Base-by-base conservation (phyloP, 768 basidiomycete genomes). In the Phlegmacium glaucopus region DNA sequence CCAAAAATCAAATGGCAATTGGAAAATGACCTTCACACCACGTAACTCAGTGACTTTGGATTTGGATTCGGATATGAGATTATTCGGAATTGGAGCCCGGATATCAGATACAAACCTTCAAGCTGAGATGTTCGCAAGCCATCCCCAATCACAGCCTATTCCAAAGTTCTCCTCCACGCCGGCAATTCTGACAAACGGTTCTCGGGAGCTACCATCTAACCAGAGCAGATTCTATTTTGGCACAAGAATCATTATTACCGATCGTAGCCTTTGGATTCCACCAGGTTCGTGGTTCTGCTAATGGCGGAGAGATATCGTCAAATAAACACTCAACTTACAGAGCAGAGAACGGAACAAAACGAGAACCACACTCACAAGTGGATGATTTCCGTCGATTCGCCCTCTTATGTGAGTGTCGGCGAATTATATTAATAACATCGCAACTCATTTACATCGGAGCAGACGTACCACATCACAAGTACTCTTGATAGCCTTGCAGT, bases 311-410 rank as follows among this genome's bases (percentile, higher is more conserved):
- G 27, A 9, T 29, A 36, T 12, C 27, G 36, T 45, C 6, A 37
- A 18, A 39, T 8, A 40, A 12, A 39, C 18, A 39, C 42, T 47
- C 16, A 17, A 16, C 41, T 45, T 35, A 7, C 50, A 74, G 71
- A 64, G 4, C 55, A 64, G 42, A 70, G 69, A 29, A 40, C 46
- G 18, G 53, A 47, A 39, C 49, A 45, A n/a, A 46, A 59, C 30
- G 32, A 51, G 44, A 51, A 51, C 3, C 67, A 69, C 48, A 72
- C 74, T 2, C 74, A 78, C 57, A 75, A 73, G 58, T 80, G 79
- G 79, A 79, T 78, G 77, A 65, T 80, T 32, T 74, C 72, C 0
- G 66, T 77, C 10, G 75, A 78, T 47, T 67, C 77, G 5, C 75
- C 79, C 18, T 75, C 77, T 35, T 80, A 79, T 52, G 78, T 76